Conservation (phyloP, 2,329 filamentous ascomycete genomes). For the Scytalidium lignicola region DNA sequence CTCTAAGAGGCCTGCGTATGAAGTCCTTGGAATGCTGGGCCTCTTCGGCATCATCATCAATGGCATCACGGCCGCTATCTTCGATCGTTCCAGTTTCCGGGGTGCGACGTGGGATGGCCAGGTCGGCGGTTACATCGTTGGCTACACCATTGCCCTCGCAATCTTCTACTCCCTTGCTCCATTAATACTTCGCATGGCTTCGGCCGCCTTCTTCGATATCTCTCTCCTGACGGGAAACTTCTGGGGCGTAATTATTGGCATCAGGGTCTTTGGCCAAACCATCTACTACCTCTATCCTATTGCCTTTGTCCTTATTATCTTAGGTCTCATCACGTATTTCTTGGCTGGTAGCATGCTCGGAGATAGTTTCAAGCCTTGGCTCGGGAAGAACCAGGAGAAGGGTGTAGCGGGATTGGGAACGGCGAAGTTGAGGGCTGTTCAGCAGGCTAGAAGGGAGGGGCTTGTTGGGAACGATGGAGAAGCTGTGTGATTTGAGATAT, state of each 20-base stretch:
- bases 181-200: slow-evolving; percentile 81
- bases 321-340: slow-evolving; percentile 85
- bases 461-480: slow-evolving; percentile 7
- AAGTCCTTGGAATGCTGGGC: slow-evolving; percentile 87
- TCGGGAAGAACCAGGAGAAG: slow-evolving; percentile 78
- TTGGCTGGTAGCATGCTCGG: slow-evolving; percentile 75
- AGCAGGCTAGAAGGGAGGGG: slow-evolving; percentile 38
- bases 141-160: slow-evolving; percentile 77
- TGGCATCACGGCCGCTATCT: slow-evolving; percentile 84
- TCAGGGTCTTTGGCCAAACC: slow-evolving; percentile 72
- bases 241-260: slow-evolving; percentile 92
- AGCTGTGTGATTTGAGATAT: neutral
- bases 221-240: slow-evolving; percentile 91
- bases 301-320: slow-evolving; percentile 86
- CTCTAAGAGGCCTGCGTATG: slow-evolving; percentile 78
- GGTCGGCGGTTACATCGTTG: slow-evolving; percentile 78
- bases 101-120: slow-evolving; percentile 58
- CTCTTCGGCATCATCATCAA: slow-evolving; percentile 89
- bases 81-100: slow-evolving; percentile 72
- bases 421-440: slow-evolving; percentile 70
- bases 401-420: slow-evolving; percentile 80
- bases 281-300: slow-evolving; percentile 93
- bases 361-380: slow-evolving; percentile 91
- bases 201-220: slow-evolving; percentile 95
- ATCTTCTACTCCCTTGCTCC: slow-evolving; percentile 88